phyloP scores from a whole-genome alignment of 2,329 filamentous ascomycete species.

The Trichoderma hamatum region DNA sequence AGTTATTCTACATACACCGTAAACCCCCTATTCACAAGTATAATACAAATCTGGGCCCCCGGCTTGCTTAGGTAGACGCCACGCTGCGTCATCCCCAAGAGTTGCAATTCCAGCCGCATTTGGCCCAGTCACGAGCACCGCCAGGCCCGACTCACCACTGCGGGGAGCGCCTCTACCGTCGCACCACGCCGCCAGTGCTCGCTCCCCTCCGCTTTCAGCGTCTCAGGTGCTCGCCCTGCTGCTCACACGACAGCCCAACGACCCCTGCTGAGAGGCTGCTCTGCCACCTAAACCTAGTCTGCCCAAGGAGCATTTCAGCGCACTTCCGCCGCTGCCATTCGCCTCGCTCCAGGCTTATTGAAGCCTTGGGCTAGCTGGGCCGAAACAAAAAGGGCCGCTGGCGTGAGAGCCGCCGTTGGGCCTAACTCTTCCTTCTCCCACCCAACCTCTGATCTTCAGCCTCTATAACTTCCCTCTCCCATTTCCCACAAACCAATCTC shows the following conservation, averaged over 20 bases:
- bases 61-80: slow-evolving; percentile 8
- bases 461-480: slow-evolving; percentile 6
- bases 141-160: neutral
- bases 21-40: neutral
- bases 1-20: neutral
- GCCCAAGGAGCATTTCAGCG: neutral
- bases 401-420: neutral
- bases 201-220: slow-evolving; percentile 22
- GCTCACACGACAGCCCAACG: slow-evolving; percentile 24
- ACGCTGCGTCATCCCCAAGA: slow-evolving; percentile 19
- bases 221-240: slow-evolving; percentile 22
- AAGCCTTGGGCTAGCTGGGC: neutral
- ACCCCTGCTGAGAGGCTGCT: slow-evolving; percentile 16
- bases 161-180: slow-evolving; percentile 16
- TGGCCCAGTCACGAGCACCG: slow-evolving; percentile 22
- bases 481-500: neutral
- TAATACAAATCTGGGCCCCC: neutral
- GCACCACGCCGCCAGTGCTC: neutral
- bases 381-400: slow-evolving; percentile 17
- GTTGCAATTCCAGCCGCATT: slow-evolving; percentile 2
- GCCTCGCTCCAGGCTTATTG: slow-evolving; percentile 1
- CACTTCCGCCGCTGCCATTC: neutral
- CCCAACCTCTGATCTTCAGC: neutral
- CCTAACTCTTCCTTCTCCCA: slow-evolving; percentile 2
- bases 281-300: neutral